Percentiles rank a stretch among this genome's conserved stretches.
Conservation (phyloP, 768 basidiomycete genomes). For the Hortiboletus campestris region DNA sequence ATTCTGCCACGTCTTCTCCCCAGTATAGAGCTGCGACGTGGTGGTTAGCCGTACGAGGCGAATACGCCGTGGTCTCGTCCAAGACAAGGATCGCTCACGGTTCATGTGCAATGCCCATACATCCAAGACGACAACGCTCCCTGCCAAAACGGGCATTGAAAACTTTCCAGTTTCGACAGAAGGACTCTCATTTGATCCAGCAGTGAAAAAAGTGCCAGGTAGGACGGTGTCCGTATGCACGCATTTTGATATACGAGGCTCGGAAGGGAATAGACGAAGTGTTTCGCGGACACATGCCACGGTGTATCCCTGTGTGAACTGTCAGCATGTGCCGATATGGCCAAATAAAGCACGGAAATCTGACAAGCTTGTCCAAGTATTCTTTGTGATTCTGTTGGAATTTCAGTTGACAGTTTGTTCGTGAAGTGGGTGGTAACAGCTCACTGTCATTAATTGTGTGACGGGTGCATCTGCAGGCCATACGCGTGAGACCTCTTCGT, state of each 20-base stretch:
- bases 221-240: constrained; percentile 37
- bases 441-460: constrained; percentile 28
- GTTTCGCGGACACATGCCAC: constrained; percentile 45
- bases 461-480: constrained; percentile 40
- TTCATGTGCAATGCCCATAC: constrained; percentile 44
- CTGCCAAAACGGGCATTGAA: constrained; percentile 37
- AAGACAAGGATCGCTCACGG: constrained; percentile 31
- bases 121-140: constrained; percentile 41
- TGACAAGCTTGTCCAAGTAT: constrained; percentile 37
- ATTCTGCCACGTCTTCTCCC: constrained; percentile 44
- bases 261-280: constrained; percentile 42
- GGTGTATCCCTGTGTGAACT: constrained; percentile 39
- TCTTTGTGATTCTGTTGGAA: constrained; percentile 39
- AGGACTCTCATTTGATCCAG: constrained; percentile 12
- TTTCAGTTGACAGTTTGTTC: background rate
- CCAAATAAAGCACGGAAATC: background rate
- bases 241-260: constrained; percentile 35
- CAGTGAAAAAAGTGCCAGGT: constrained; percentile 34
- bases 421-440: background rate
- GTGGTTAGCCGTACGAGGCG: background rate
- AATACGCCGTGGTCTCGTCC: background rate
- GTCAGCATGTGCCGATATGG: background rate
- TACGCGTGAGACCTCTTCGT: constrained; percentile 37
- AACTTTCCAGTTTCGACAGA: constrained; percentile 29
- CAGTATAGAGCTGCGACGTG: constrained; percentile 42